Conservation (phyloP, 306 rosid species). For the Quercus aquifolioides region DNA sequence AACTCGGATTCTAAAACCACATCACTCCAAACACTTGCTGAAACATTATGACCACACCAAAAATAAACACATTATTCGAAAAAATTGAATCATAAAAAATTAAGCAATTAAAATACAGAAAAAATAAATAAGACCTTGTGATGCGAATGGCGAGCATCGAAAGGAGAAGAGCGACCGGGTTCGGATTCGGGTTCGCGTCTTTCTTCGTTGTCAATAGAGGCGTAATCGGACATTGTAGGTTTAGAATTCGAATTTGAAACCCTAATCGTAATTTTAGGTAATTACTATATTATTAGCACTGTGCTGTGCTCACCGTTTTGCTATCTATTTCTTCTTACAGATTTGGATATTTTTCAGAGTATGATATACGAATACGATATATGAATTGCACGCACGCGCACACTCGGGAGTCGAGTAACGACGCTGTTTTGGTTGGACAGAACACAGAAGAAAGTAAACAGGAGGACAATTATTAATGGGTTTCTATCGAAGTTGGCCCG, state of each 20-base stretch:
- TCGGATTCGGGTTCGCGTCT: conserved; percentile 1
- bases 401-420: not conserved
- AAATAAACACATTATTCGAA: not conserved
- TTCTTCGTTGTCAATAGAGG: conserved; percentile 21
- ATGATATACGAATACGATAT: too few relatives aligned
- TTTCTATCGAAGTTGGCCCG: not conserved
- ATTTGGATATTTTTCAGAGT: too few relatives aligned
- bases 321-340: not conserved
- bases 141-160: not conserved
- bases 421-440: not conserved
- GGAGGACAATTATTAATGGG: not conserved
- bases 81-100: not conserved
- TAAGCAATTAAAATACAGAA: not conserved
- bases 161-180: conserved; percentile 27
- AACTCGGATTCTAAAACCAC: not conserved
- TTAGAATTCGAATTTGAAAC: conserved; percentile 24
- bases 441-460: too few relatives aligned
- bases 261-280: conserved; percentile 11
- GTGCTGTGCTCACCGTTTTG: not conserved
- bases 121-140: conserved; percentile 24
- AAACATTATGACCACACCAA: not conserved
- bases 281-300: too few relatives aligned
- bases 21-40: not conserved
- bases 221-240: conserved; percentile 55
- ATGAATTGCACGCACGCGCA: too few relatives aligned